Evolutionary conservation across 306 rosid species (phyloP), one percentile per base, ranked within the genome.

Genomic region (Vigna hirtella): DNA sequence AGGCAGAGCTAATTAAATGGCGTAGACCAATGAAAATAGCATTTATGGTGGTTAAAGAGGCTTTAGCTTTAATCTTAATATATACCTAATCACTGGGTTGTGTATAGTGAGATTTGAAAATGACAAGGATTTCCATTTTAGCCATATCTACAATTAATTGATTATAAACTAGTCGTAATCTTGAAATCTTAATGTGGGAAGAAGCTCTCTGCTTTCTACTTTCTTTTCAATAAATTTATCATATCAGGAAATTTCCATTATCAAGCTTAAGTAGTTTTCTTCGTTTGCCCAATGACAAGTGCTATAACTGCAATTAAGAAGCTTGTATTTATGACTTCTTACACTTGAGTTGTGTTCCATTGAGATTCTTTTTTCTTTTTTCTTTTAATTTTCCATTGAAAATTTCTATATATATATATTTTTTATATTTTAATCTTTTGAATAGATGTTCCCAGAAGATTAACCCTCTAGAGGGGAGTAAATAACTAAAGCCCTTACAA

Each of bases 41-140:
- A 18, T 77, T 67, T 79, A 66, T 62, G 58, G 78, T 61, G 20
- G 59, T 65, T 68, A 79, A 77, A 50, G 77, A 70, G 70, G 83
- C 74, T 62, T 70, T 72, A 48, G 18, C 63, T 70, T 62, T 58
- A 72, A 81, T 75, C 66, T 52, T 56, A 81, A 58, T 48, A 64
- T 40, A 78, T 64, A 79, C 64, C 78, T 74, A 71, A 79, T 80
- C 49, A 65, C 62, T 26, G 18, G 70, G 76, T 51, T 62, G 67
- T 73, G 40, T 82, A 36, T 47, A 74, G 40, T 70, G 77, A 84
- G 72, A 78, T 77, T 67, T 74, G 76, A 81, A 76, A 81, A 52
- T 78, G 90, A 78, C 87, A 78, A 48, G 56, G 36, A 63, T 81
- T 72, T 62, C 59, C 42, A 68, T 43, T 72, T 72, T 52, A 61